Percentiles rank a stretch among this genome's conserved stretches.
phyloP scores from a whole-genome alignment of 2,329 filamentous ascomycete genomes.

The Rhinocladiella mackenziei region DNA sequence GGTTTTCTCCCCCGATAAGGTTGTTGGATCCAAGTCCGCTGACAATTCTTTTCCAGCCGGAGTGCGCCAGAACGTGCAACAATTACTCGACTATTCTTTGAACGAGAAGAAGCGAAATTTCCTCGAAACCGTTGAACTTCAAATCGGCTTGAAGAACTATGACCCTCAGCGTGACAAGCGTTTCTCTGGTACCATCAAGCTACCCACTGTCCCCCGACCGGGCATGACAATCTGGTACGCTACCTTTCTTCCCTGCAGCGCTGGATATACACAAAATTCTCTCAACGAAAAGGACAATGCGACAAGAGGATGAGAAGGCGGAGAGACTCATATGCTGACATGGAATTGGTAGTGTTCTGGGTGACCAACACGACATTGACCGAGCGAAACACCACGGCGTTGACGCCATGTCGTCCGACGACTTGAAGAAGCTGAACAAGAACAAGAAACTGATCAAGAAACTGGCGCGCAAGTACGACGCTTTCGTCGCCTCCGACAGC shows the following conservation, averaged over 20 bases:
- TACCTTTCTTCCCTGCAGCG: conserved; percentile 2
- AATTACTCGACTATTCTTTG: conserved; percentile 90
- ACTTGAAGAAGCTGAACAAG: conserved; percentile 99
- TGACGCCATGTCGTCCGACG: conserved; percentile 96
- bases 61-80: conserved; percentile 90
- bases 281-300: conserved; percentile 1
- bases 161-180: conserved; percentile 99
- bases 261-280: not conserved
- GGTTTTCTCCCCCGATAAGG: conserved; percentile 29
- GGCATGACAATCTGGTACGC: conserved; percentile 76
- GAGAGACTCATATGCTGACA: conserved; percentile 11
- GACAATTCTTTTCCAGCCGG: conserved; percentile 56
- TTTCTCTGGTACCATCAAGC: conserved; percentile 97
- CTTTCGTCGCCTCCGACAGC: conserved; percentile 93
- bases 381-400: conserved; percentile 99
- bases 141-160: conserved; percentile 98
- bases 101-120: conserved; percentile 99
- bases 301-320: conserved; percentile 7
- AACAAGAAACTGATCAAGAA: conserved; percentile 99
- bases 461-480: conserved; percentile 99
- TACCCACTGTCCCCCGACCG: conserved; percentile 72
- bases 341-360: conserved; percentile 60
- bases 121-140: conserved; percentile 77
- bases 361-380: conserved; percentile 98
- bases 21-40: not conserved